Evolutionary conservation across 495 filamentous ascomycete genomes (phyloP), one percentile per base, ranked within the genome.

Genomic region (Chaetomium fimeti): DNA sequence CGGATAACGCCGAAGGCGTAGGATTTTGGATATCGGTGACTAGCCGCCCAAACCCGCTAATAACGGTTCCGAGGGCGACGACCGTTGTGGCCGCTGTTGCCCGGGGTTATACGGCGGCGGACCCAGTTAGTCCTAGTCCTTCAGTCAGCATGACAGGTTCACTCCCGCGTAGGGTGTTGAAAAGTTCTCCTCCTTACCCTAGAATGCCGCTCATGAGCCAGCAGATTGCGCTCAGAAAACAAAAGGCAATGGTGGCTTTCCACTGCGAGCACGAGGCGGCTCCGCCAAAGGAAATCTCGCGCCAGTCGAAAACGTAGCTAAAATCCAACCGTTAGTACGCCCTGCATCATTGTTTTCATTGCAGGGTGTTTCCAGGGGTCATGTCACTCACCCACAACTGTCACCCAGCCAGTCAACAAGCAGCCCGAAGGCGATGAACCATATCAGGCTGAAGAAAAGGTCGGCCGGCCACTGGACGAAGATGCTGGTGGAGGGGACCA

Each of bases 271-370:
- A 91, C 11, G 75, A 71, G 5, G 79, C 92, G 49, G 84, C 85
- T 62, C 86, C 88, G 68, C 95, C 86, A 7, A 92, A 92, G 3
- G 90, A 91, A 51, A 98, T 90, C 70, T 95, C 91, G 68, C 92
- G 89, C 57, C 94, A 96, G 74, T 98, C 90, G 6, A 97, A 93
- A 13, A 97, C 90, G 70, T 89, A 93, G 60, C 85, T 82, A 75
- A 11, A 16, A 36, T 3, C 25, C 20, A 15, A 11, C 43, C 36
- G n/a, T 61, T 18, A 60, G 42, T 18, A 36, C 3, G 16, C 24
- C 16, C 9, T 25, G 18, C 18, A 3, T 13, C 9, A 13, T 25
- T 9, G 16, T 7, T 15, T 2, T 11, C 18, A 12, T 11, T 25
- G 5, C 13, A 25, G 48, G 16, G 18, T 5, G 5, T 6, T 18